phyloP scores from a whole-genome alignment of 2,329 filamentous ascomycete species.

The Fusarium camptoceras region DNA sequence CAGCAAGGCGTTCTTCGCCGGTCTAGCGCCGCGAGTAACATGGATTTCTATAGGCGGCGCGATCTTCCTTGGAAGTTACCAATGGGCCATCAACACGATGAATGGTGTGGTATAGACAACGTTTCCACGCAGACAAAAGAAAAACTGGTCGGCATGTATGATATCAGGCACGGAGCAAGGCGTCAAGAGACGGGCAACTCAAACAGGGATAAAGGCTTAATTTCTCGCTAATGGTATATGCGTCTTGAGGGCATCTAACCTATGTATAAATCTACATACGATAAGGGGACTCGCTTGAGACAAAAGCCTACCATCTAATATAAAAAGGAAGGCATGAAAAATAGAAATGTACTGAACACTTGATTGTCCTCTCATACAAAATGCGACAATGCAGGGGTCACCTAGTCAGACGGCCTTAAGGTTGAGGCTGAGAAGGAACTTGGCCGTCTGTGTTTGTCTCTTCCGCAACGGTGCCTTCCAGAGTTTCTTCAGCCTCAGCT shows the following conservation, averaged over 20 bases:
- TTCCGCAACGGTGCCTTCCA: constrained; percentile 30
- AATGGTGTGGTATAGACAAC: constrained; percentile 41
- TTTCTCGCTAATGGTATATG: constrained; percentile 45
- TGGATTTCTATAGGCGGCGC: constrained; percentile 97
- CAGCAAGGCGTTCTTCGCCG: constrained; percentile 76
- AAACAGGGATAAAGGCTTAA: constrained; percentile 28
- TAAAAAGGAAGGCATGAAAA: constrained; percentile 11
- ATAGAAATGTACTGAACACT: neutral
- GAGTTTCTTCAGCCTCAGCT: constrained; percentile 37
- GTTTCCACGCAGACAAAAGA: neutral
- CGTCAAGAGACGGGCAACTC: constrained; percentile 21
- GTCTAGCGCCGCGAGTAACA: constrained; percentile 82
- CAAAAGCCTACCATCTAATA: constrained; percentile 22
- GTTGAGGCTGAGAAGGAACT: constrained; percentile 10
- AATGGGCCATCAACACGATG: constrained; percentile 84
- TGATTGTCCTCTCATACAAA: constrained; percentile 1
- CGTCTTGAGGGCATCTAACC: constrained; percentile 33
- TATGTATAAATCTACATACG: constrained; percentile 45
- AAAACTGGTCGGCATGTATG: constrained; percentile 31
- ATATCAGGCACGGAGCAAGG: constrained; percentile 30
- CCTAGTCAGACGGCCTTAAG: constrained; percentile 25
- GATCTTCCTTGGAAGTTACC: constrained; percentile 94
- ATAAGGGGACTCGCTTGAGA: constrained; percentile 33
- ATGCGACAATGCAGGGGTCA: neutral
- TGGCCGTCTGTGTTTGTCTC: constrained; percentile 33